Evolutionary conservation across 805 yeast species (phyloP).

Genomic region (Candida gorgasii): DNA sequence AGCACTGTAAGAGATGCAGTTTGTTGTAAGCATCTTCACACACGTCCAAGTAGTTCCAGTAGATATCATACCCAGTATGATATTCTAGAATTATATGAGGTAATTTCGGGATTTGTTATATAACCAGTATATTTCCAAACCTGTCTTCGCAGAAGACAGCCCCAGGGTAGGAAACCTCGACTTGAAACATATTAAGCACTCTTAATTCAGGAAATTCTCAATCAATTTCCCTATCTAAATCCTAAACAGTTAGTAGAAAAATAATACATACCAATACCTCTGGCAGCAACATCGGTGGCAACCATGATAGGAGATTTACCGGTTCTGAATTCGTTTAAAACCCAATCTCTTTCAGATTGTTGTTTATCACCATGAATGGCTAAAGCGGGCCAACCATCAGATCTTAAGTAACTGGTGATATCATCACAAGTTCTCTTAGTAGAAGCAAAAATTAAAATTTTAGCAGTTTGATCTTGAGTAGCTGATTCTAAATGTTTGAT

Average conservation of each 20-base stretch:
- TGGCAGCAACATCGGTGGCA: slow-evolving; percentile 99
- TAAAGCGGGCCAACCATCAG: slow-evolving; percentile 98
- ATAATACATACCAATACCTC: slow-evolving; percentile 94
- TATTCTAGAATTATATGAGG: neutral
- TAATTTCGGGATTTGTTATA: neutral
- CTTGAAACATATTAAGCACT: slow-evolving; percentile 1
- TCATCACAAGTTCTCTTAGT: slow-evolving; percentile 98
- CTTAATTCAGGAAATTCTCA: neutral
- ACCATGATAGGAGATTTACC: slow-evolving; percentile 97
- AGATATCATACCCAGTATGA: neutral
- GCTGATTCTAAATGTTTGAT: slow-evolving; percentile 81
- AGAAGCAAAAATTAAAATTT: slow-evolving; percentile 88
- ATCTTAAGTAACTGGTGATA: slow-evolving; percentile 84
- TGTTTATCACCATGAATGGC: slow-evolving; percentile 99
- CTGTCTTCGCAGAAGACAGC: neutral
- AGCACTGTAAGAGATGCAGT: neutral
- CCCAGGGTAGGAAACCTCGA: no score
- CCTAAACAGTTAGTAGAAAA: slow-evolving; percentile 11
- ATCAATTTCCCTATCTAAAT: slow-evolving; percentile 7
- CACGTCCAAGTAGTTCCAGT: neutral
- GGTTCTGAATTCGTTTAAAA: slow-evolving; percentile 83
- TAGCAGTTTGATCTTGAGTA: slow-evolving; percentile 67
- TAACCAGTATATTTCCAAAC: neutral
- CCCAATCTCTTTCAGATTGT: slow-evolving; percentile 99
- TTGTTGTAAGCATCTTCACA: neutral